Conservation (phyloP, 352 stramenopile genomes). For the Pythium sukuiense region DNA sequence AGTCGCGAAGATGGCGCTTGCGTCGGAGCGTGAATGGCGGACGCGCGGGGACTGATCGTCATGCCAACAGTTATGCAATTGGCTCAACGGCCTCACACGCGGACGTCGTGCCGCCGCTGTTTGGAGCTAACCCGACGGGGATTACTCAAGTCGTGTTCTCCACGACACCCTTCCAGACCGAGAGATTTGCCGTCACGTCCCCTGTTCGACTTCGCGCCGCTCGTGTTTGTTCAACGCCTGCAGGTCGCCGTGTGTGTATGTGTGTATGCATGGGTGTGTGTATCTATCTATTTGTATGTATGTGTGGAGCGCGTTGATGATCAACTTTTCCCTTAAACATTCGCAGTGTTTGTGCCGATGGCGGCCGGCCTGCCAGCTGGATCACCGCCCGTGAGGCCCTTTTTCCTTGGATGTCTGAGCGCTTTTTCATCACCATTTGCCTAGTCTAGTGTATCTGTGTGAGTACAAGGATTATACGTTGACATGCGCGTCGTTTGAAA, state of each 20-base stretch:
- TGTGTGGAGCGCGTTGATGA: slow-evolving; percentile 66
- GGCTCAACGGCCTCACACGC: slow-evolving; percentile 56
- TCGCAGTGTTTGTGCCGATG: slow-evolving; percentile 86
- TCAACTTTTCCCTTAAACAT: slow-evolving; percentile 82
- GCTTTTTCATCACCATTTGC: slow-evolving; percentile 24
- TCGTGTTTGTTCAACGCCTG: slow-evolving; percentile 48
- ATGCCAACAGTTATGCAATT: slow-evolving; percentile 94
- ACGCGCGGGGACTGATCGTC: slow-evolving; percentile 84
- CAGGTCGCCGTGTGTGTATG: neutral
- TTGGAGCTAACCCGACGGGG: slow-evolving; percentile 89
- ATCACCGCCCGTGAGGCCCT: slow-evolving; percentile 52
- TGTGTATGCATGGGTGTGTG: slow-evolving; percentile 5
- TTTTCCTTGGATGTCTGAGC: slow-evolving; percentile 57
- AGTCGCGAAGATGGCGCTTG: slow-evolving; percentile 51
- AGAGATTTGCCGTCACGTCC: slow-evolving; percentile 23
- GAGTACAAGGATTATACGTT: slow-evolving; percentile 36
- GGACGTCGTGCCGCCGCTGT: slow-evolving; percentile 64
- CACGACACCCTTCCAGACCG: slow-evolving; percentile 66
- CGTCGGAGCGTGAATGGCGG: slow-evolving; percentile 36
- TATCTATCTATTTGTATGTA: slow-evolving; percentile 15
- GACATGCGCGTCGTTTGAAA: slow-evolving; percentile 41
- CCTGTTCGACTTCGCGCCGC: neutral
- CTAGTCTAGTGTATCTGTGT: neutral
- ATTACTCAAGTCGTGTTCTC: slow-evolving; percentile 93
- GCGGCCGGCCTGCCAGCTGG: slow-evolving; percentile 56